Conservation (phyloP, 2,329 filamentous ascomycete genomes). For the Hypoxylon sp. region DNA sequence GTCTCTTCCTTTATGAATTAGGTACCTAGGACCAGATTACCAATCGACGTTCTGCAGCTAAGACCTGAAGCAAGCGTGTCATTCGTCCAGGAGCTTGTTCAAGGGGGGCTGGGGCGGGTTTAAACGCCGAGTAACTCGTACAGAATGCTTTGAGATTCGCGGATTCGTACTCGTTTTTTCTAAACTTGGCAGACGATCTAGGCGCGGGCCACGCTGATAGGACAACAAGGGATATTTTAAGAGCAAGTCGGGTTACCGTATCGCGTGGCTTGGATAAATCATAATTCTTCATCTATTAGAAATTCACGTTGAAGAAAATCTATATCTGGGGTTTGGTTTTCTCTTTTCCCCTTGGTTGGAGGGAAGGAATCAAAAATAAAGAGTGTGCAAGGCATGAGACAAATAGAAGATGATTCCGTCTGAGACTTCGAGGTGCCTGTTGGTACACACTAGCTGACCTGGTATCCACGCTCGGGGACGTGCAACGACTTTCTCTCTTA, state of each 20-base stretch:
- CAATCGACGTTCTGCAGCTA: conserved; percentile 44
- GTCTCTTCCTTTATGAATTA: conserved; percentile 39
- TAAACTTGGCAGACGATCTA: conserved; percentile 35
- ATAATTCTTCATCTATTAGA: conserved; percentile 14
- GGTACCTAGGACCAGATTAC: conserved; percentile 40
- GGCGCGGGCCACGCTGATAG: conserved; percentile 29
- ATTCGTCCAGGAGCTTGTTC: conserved; percentile 44
- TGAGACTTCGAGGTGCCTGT: conserved; percentile 20
- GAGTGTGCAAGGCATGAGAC: conserved; percentile 31
- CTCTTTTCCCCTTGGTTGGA: conserved; percentile 7
- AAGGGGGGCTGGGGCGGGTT: conserved; percentile 46
- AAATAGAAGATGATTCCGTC: conserved; percentile 24
- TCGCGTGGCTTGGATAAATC: conserved; percentile 35
- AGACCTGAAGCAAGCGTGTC: conserved; percentile 32
- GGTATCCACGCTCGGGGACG: conserved; percentile 31
- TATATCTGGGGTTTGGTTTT: background rate
- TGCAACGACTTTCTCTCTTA: conserved; percentile 29
- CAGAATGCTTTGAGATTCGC: conserved; percentile 26
- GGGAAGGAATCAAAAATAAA: conserved; percentile 19
- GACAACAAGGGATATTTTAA: conserved; percentile 40
- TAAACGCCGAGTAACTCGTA: conserved; percentile 43
- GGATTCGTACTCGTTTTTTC: conserved; percentile 41
- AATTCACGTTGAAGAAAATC: conserved; percentile 13
- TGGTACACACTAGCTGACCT: conserved; percentile 24
- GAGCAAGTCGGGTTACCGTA: conserved; percentile 20